Evolutionary conservation across 2,329 filamentous ascomycete species (phyloP), one percentile per base, ranked within the genome.

Genomic region (Sporothrix mexicana): DNA sequence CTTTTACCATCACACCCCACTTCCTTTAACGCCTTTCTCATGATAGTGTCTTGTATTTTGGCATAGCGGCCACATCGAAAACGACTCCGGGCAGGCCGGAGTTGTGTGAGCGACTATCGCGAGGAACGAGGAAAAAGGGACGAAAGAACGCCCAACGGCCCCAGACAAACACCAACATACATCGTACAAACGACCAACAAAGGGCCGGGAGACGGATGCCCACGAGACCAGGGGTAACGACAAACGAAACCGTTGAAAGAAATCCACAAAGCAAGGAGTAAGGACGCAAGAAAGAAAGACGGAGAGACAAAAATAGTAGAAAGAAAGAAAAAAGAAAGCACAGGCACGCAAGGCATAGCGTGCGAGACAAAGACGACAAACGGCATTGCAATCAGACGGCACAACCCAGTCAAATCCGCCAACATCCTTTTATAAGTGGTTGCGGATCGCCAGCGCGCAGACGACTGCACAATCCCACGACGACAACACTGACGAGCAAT

Each of bases 321-420:
- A 51, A 47, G 17, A 45, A 20, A 69, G n/a, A 25, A 59, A 70
- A 61, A 41, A 47, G 30, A 3, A 25, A 43, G 12, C 13, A 1
- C 41, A 59, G 49, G 30, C 36, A 45, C 51, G 67, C 69, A 70
- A 62, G 69, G 55, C 23, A 62, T 49, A 70, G 43, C 68, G 68
- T 49, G 68, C 55, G 43, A 62, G 17, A 57, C 67, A 69, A 69
- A 69, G 53, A 61, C 68, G 68, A 7, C 68, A 70, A 70, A 59
- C 53, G 68, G 53, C 6, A 70, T 69, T 57, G 67, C 51, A 45
- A 45, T 5, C 20, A 8, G 20, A 25, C 23, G 43, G 36, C 51
- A 25, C 67, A 59, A 20, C 53, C 67, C 25, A 68, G 36, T 9
- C 23, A 23, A 57, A 13, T 15, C n/a, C 51, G 49, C 12, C 9